Conservation (phyloP, 73 alveolate genomes). For the Halteria grandinella region DNA sequence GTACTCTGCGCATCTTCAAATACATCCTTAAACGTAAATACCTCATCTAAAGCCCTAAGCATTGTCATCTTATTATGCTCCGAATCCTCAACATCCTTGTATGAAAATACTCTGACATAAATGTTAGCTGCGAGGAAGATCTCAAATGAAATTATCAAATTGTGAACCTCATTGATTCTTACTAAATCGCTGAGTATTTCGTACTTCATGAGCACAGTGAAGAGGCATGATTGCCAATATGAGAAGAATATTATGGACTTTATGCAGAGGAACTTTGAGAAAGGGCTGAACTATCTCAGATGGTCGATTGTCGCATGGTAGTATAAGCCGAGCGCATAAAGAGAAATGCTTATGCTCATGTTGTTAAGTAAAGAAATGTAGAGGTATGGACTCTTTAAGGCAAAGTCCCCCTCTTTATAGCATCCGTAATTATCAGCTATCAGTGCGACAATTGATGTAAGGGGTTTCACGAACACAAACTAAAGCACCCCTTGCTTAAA, state of each 20-base stretch:
- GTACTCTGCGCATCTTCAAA: slow-evolving; percentile 59
- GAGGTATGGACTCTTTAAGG: slow-evolving; percentile 53
- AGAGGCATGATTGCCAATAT: slow-evolving; percentile 70
- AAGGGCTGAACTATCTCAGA: slow-evolving; percentile 64
- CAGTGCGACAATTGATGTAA: slow-evolving; percentile 64
- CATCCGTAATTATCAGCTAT: slow-evolving; percentile 47
- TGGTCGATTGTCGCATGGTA: slow-evolving; percentile 72
- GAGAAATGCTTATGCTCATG: slow-evolving; percentile 62
- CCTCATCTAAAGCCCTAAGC: too few species aligned
- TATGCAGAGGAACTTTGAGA: slow-evolving; percentile 76
- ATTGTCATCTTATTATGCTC: neutral
- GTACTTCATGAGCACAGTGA: slow-evolving; percentile 43
- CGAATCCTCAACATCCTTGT: slow-evolving; percentile 17
- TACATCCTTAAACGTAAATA: slow-evolving; percentile 58
- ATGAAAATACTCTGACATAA: slow-evolving; percentile 52
- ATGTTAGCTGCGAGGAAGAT: slow-evolving; percentile 56
- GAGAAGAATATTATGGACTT: slow-evolving; percentile 77
- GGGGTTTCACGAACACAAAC: slow-evolving; percentile 72
- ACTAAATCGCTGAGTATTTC: slow-evolving; percentile 30
- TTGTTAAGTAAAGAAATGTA: slow-evolving; percentile 67
- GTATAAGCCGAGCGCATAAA: slow-evolving; percentile 69
- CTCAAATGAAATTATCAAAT: slow-evolving; percentile 62
- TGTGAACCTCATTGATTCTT: neutral
- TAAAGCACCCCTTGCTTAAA: slow-evolving; percentile 75
- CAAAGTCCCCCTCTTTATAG: slow-evolving; percentile 71